phyloP scores from a whole-genome alignment of 108 stramenopile species.

The Pinguiococcus pyrenoidosus region DNA sequence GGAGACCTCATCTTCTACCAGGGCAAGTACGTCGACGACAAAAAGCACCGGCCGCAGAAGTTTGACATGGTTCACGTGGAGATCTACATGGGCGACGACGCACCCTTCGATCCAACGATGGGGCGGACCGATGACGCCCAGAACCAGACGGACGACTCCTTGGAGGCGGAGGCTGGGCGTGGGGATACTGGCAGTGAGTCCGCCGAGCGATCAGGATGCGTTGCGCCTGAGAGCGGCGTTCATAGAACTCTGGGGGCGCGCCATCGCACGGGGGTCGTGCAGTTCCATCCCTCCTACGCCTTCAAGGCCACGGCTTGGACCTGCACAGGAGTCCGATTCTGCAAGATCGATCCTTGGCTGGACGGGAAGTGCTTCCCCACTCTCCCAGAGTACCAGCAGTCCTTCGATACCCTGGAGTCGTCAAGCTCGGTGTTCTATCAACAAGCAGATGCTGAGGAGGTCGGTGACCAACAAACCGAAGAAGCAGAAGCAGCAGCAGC shows the following conservation, averaged over 20 bases:
- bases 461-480: no score
- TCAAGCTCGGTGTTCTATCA: no score
- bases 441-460: no score
- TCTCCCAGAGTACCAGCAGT: constrained; percentile 5
- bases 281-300: constrained; percentile 7
- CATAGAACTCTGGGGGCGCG: constrained; percentile 18
- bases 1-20: constrained; percentile 26
- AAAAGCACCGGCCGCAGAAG: constrained; percentile 8
- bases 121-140: no score
- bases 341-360: constrained; percentile 12
- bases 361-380: constrained; percentile 6
- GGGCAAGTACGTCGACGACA: constrained; percentile 8
- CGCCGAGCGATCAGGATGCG: no score
- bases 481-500: background rate
- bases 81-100: constrained; percentile 18
- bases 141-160: no score
- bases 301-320: constrained; percentile 9
- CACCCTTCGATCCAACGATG: background rate
- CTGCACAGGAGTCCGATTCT: constrained; percentile 2
- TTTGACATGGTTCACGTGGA: constrained; percentile 29
- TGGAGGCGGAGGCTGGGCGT: no score
- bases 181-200: no score
- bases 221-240: no score
- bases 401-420: no score
- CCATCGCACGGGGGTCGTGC: constrained; percentile 10